Conservation (phyloP, 2,329 filamentous ascomycete species). For the Ophiocordyceps camponoti-leonardi region DNA sequence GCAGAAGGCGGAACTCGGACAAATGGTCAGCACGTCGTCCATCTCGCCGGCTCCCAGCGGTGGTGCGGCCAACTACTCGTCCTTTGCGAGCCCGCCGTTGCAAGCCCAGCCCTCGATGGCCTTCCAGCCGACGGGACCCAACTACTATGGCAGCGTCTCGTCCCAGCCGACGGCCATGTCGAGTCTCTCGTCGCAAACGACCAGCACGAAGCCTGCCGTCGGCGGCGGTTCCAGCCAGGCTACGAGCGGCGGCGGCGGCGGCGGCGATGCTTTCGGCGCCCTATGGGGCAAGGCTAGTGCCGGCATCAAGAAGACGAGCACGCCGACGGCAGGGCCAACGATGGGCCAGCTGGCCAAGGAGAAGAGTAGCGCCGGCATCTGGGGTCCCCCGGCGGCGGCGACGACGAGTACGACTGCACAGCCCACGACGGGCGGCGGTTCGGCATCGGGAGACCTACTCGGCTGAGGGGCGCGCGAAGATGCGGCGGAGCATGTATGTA, state of each 20-base stretch:
- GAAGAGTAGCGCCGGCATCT: conserved; percentile 87
- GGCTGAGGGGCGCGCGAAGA: conserved; percentile 13
- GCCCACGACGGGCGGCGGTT: conserved; percentile 15
- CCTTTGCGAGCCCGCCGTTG: conserved; percentile 27
- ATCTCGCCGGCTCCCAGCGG: conserved; percentile 48
- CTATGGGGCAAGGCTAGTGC: conserved; percentile 64
- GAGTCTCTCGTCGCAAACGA: conserved; percentile 15
- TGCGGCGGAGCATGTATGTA: conserved; percentile 5
- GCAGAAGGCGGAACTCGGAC: conserved; percentile 63
- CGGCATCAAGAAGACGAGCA: conserved; percentile 56
- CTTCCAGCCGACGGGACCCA: conserved; percentile 67
- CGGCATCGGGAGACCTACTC: conserved; percentile 29
- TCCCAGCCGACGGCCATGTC: conserved; percentile 9
- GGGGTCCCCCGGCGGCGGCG: conserved; percentile 55
- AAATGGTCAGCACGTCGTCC: conserved; percentile 64
- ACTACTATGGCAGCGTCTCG: conserved; percentile 84
- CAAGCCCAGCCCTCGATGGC: conserved; percentile 32
- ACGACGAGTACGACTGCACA: conserved; percentile 13
- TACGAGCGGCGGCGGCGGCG: conserved; percentile 15
- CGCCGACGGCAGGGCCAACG: conserved; percentile 49
- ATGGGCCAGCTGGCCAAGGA: conserved; percentile 95
- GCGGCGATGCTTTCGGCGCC: conserved; percentile 77
- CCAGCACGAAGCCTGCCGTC: conserved; percentile 27
- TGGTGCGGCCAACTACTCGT: conserved; percentile 44
- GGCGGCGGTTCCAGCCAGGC: conserved; percentile 32